Evolutionary conservation across 148 eudicot species (phyloP), one percentile per base, ranked within the genome.

Genomic region (Cornus florida): DNA sequence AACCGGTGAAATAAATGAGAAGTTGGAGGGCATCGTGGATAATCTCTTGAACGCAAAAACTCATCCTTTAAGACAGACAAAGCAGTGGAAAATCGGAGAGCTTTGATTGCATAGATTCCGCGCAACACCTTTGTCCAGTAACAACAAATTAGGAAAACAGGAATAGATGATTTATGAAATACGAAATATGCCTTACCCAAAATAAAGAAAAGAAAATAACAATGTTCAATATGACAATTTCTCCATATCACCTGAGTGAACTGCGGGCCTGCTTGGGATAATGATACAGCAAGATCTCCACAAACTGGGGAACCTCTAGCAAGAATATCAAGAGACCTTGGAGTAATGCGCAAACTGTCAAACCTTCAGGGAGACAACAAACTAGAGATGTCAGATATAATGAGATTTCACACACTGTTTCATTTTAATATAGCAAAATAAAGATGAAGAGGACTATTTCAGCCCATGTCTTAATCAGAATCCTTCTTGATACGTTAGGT

Each of bases 241-340:
- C 67, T n/a, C 72, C 64, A 43, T 69, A 67, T 87, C 82, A 95
- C 99, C 95, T 96, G 99, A 72, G 99, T 96, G 84, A 96, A 96
- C 79, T 96, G 99, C 65, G 97, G 99, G 76, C 98, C 95, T 66
- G 98, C 89, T 85, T 96, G 99, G 71, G 99, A 96, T 80, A 96
- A 83, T 65, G 99, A 91, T 76, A 96, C 99, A 78, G 99, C 97
- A 81, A 96, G 99, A 86, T 93, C 98, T 82, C 99, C 99, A 92
- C 97, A 96, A 84, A 96, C 97, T 70, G 99, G 99, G 83, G 99
- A 82, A 72, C 99, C 99, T 78, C 91, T 86, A 76, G 98, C 91
- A 72, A 96, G 92, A 82, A 96, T 91, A 79, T 93, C 99, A 69
- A 96, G 97, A 78, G 99, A 96, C 86, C 99, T 90, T 67, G 98